Evolutionary conservation across 768 basidiomycete species (phyloP).

Genomic region (Tremella yokohamensis): DNA sequence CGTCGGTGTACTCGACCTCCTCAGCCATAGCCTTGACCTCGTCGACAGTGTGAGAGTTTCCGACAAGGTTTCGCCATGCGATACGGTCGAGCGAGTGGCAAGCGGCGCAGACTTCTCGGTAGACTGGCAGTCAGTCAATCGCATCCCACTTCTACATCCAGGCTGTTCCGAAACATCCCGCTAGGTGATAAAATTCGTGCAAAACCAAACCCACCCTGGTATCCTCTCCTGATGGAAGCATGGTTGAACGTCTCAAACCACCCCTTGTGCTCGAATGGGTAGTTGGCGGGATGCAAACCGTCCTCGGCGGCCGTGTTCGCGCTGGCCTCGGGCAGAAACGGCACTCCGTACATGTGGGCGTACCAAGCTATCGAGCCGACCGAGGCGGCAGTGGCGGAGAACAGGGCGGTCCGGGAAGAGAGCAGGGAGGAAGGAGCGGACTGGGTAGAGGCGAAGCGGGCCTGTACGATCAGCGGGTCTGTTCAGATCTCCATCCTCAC

Average conservation of each 20-base stretch:
- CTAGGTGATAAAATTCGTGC: not conserved
- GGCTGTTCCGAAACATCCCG: not conserved
- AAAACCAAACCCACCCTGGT: conserved; percentile 56
- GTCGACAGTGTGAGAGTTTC: conserved; percentile 90
- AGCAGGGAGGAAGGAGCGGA: conserved; percentile 22
- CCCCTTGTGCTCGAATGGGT: conserved; percentile 92
- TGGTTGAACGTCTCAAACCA: conserved; percentile 90
- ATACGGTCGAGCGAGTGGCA: conserved; percentile 99
- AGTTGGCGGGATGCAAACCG: conserved; percentile 79
- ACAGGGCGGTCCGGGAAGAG: conserved; percentile 48
- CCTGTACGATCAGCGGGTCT: conserved; percentile 15
- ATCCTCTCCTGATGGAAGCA: conserved; percentile 58
- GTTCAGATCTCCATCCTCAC: conserved; percentile 2
- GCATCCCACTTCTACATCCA: not conserved
- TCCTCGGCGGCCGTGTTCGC: conserved; percentile 90
- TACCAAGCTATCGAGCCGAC: conserved; percentile 95
- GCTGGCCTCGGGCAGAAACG: conserved; percentile 85
- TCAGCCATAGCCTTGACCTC: conserved; percentile 89
- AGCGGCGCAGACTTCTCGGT: conserved; percentile 97
- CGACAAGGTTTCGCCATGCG: conserved; percentile 98
- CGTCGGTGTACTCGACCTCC: conserved; percentile 94
- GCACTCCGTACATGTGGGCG: conserved; percentile 87
- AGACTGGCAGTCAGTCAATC: conserved; percentile 84
- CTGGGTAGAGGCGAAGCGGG: conserved; percentile 33
- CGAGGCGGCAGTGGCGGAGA: conserved; percentile 71